These are phyloP conservation scores for Diplocarpon mali DNA, from an alignment of 2,329 filamentous ascomycete species.

Conservation along the genomic window DNA sequence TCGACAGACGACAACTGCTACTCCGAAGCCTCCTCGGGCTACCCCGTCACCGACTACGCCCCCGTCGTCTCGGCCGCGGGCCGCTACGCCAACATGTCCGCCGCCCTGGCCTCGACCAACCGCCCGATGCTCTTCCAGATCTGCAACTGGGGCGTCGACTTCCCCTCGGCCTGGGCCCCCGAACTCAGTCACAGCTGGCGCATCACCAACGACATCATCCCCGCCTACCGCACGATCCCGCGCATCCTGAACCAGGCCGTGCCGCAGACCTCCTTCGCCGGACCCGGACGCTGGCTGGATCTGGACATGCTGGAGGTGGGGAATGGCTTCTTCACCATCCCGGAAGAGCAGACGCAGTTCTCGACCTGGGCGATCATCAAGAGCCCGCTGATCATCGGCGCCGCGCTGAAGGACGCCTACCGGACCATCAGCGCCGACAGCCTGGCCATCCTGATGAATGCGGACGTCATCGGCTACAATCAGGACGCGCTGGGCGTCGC, in stretches of 20 bases:
- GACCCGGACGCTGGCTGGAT: constrained; percentile 31
- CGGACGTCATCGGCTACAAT: constrained; percentile 20
- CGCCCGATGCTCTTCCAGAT: constrained; percentile 30
- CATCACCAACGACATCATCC: constrained; percentile 33
- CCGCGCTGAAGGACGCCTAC: constrained; percentile 18
- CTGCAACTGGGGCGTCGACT: constrained; percentile 34
- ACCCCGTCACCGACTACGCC: constrained; percentile 28
- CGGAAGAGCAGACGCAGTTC: constrained; percentile 1
- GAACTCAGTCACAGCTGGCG: constrained; percentile 30
- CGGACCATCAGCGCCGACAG: constrained; percentile 10
- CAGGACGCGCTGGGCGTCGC: constrained; percentile 20
- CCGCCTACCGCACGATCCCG: constrained; percentile 29
- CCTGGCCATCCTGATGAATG: constrained; percentile 17
- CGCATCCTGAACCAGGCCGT: constrained; percentile 33
- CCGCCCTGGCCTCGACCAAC: constrained; percentile 21
- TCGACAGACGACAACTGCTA: constrained; percentile 29
- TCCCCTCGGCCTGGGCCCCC: constrained; percentile 31
- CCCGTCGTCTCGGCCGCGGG: constrained; percentile 26
- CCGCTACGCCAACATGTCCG: constrained; percentile 29
- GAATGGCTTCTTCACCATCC: background rate
- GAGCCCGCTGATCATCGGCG: constrained; percentile 4
- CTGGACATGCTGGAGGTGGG: constrained; percentile 8
- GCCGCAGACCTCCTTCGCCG: constrained; percentile 29
- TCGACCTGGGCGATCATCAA: background rate
- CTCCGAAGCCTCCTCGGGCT: constrained; percentile 25